Evolutionary conservation across 2,329 filamentous ascomycete species (phyloP).

Genomic region (Ilyonectria sp.): DNA sequence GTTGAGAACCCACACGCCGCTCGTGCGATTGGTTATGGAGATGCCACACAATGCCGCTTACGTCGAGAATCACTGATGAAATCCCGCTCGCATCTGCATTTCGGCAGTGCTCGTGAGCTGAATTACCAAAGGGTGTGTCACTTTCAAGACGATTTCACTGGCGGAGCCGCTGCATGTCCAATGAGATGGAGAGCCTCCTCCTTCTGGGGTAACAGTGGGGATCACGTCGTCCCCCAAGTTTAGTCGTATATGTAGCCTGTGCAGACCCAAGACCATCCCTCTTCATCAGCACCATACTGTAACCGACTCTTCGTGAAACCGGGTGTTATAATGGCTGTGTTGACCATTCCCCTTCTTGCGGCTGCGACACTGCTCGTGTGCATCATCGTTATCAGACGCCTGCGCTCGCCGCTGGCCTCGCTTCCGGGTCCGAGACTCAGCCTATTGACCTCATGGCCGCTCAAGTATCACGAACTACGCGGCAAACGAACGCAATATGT

Average conservation of each 20-base stretch:
- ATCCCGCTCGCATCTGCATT: neutral
- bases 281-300: neutral
- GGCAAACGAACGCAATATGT: conserved; percentile 35
- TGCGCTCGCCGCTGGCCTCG: conserved; percentile 27
- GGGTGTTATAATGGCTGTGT: conserved; percentile 18
- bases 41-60: neutral
- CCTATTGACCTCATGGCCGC: conserved; percentile 20
- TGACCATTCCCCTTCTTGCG: neutral
- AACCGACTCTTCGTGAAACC: too few species aligned
- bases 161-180: neutral
- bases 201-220: neutral
- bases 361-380: conserved; percentile 1
- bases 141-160: neutral
- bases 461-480: conserved; percentile 30
- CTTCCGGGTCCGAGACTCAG: conserved; percentile 32
- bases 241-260: neutral
- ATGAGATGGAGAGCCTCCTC: neutral
- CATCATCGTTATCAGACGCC: neutral
- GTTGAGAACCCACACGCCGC: too few species aligned
- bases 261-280: neutral
- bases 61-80: neutral
- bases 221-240: neutral
- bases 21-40: conserved; percentile 21
- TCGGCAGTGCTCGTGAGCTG: neutral
- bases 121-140: neutral